These are phyloP conservation scores for Gossypium bickii DNA, from an alignment of 345 rosid genomes.

Conservation along the genomic window DNA sequence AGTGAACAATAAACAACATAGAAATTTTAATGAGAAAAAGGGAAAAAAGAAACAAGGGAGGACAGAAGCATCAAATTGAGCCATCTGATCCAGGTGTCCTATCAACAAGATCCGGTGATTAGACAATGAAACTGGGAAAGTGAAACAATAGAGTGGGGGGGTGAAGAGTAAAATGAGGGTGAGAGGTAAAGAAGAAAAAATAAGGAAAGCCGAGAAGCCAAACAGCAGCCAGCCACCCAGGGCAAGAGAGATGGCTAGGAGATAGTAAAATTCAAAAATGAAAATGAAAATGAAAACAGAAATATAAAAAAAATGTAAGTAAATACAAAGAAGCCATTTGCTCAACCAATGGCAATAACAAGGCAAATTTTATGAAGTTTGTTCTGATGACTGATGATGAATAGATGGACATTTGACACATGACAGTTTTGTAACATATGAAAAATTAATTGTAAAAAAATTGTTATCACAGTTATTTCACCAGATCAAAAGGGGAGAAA, in stretches of 20 bases:
- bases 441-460: background rate
- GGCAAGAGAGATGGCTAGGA: background rate
- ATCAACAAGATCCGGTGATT: background rate
- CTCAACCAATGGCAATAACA: background rate
- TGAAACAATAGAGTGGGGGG: background rate
- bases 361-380: background rate
- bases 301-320: background rate
- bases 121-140: background rate
- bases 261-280: background rate
- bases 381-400: background rate
- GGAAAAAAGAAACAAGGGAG: background rate
- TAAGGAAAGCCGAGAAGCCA: background rate
- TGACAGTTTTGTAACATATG: background rate
- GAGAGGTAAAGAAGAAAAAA: background rate
- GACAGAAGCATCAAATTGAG: background rate
- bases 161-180: background rate
- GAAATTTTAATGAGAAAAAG: background rate
- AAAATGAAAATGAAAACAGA: background rate
- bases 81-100: background rate
- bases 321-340: background rate
- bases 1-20: background rate
- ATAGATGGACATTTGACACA: background rate
- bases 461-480: background rate
- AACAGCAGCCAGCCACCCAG: background rate
- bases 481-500: background rate